Conservation (phyloP, 2,329 filamentous ascomycete genomes). For the Xenosphaeropsis pyriputrescens region DNA sequence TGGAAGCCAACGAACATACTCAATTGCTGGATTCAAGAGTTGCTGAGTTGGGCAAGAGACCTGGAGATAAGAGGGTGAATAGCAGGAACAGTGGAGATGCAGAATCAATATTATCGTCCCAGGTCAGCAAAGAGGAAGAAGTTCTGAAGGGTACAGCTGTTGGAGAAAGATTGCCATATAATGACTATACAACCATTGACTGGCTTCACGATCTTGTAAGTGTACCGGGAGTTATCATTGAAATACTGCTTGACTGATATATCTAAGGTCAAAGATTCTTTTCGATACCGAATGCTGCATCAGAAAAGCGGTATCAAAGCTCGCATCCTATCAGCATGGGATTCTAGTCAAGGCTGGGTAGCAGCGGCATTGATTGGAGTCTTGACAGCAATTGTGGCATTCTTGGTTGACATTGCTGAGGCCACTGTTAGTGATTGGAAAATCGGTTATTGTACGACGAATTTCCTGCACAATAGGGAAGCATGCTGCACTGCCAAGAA, state of each 20-base stretch:
- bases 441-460: conserved; percentile 33
- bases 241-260: neutral
- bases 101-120: conserved; percentile 9
- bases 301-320: conserved; percentile 25
- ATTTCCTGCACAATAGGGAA: conserved; percentile 29
- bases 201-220: conserved; percentile 42
- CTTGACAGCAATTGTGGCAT: conserved; percentile 38
- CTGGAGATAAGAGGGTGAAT: conserved; percentile 1
- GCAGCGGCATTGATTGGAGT: conserved; percentile 36
- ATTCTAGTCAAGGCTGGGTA: conserved; percentile 38
- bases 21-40: conserved; percentile 7
- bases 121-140: conserved; percentile 31
- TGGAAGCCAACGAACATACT: conserved; percentile 10
- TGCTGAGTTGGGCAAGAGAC: conserved; percentile 2
- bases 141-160: conserved; percentile 27
- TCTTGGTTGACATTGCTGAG: conserved; percentile 36
- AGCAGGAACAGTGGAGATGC: conserved; percentile 2
- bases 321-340: conserved; percentile 24
- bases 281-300: conserved; percentile 31
- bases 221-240: too few relatives aligned
- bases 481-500: conserved; percentile 27
- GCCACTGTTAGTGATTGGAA: conserved; percentile 42
- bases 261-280: conserved; percentile 36
- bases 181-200: conserved; percentile 47
- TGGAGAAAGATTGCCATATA: conserved; percentile 41